Conservation (phyloP, 495 filamentous ascomycete species). For the Usnea hakonensis region DNA sequence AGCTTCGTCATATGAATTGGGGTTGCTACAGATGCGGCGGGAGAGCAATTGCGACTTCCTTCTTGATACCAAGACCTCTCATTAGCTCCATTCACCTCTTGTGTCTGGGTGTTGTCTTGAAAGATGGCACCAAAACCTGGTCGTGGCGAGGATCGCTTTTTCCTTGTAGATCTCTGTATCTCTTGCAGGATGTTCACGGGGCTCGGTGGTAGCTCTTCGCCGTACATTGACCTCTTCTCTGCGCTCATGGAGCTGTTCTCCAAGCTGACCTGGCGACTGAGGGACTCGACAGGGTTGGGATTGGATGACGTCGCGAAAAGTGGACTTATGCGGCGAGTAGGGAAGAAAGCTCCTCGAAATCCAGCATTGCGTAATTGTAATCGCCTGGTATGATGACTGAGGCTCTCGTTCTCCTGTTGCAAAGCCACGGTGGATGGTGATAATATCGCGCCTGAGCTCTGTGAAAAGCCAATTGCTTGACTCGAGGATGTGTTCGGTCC, state of each 20-base stretch:
- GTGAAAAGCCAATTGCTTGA: conserved; percentile 1
- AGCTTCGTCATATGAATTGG: conserved; percentile 18
- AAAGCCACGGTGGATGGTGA: conserved; percentile 6
- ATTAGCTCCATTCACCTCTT: conserved; percentile 6
- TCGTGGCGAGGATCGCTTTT: conserved; percentile 18
- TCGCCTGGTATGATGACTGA: conserved; percentile 27
- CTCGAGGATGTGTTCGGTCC: conserved; percentile 1
- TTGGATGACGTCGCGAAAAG: conserved; percentile 12
- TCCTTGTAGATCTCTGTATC: conserved; percentile 25
- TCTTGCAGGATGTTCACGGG: conserved; percentile 30
- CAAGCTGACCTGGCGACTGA: conserved; percentile 15
- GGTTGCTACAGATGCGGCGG: conserved; percentile 2
- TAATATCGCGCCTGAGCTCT: conserved; percentile 6
- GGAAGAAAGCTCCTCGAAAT: conserved; percentile 26
- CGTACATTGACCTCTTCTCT: conserved; percentile 14
- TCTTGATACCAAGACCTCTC: conserved; percentile 21
- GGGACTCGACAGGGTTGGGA: conserved; percentile 4
- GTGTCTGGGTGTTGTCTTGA: conserved; percentile 17
- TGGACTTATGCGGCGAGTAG: conserved; percentile 25
- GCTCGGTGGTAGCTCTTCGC: conserved; percentile 18
- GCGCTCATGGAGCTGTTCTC: conserved; percentile 16
- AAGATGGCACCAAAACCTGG: conserved; percentile 21
- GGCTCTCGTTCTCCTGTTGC: conserved; percentile 10
- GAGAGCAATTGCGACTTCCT: conserved; percentile 18
- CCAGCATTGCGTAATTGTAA: conserved; percentile 32